Percentiles rank a stretch among this genome's conserved stretches.
Conservation (phyloP, 768 basidiomycete species). For the Lenzites betulinus region DNA sequence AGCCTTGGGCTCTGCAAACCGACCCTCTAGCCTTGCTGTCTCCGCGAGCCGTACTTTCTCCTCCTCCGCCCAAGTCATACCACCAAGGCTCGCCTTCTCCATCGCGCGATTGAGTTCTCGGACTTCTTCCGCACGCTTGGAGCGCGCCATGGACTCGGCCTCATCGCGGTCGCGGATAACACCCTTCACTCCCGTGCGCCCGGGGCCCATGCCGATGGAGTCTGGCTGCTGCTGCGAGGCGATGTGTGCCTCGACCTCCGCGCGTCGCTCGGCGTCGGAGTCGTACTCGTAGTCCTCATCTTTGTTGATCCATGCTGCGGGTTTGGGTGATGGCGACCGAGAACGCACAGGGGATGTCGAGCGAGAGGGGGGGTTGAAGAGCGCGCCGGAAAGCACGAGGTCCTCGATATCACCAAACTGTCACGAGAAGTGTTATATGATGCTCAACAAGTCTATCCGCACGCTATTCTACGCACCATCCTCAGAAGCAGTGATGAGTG, state of each 20-base stretch:
- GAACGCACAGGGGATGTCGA: slow-evolving; percentile 67
- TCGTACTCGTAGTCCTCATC: slow-evolving; percentile 46
- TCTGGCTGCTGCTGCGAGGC: slow-evolving; percentile 40
- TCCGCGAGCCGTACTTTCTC: slow-evolving; percentile 55
- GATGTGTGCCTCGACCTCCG: slow-evolving; percentile 25
- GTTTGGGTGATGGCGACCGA: slow-evolving; percentile 52
- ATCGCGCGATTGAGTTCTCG: slow-evolving; percentile 55
- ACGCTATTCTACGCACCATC: slow-evolving; percentile 3
- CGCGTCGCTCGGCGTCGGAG: slow-evolving; percentile 43
- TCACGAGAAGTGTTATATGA: not conserved
- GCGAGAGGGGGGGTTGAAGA: slow-evolving; percentile 57
- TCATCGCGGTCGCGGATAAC: slow-evolving; percentile 83
- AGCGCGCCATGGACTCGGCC: slow-evolving; percentile 56
- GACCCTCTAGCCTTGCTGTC: slow-evolving; percentile 47
- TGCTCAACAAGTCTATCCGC: not conserved
- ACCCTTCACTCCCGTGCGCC: slow-evolving; percentile 86
- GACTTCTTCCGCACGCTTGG: slow-evolving; percentile 52
- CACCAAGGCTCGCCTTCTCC: slow-evolving; percentile 66
- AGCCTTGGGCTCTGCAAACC: slow-evolving; percentile 1
- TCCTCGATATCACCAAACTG: slow-evolving; percentile 58
- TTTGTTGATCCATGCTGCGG: slow-evolving; percentile 58
- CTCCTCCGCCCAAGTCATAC: slow-evolving; percentile 78
- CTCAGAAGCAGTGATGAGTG: not conserved
- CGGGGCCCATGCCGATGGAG: slow-evolving; percentile 83
- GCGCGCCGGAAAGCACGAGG: slow-evolving; percentile 74